Evolutionary conservation across 2,329 filamentous ascomycete genomes (phyloP), one percentile per base, ranked within the genome.

Genomic region (Talaromyces amestolkiae): DNA sequence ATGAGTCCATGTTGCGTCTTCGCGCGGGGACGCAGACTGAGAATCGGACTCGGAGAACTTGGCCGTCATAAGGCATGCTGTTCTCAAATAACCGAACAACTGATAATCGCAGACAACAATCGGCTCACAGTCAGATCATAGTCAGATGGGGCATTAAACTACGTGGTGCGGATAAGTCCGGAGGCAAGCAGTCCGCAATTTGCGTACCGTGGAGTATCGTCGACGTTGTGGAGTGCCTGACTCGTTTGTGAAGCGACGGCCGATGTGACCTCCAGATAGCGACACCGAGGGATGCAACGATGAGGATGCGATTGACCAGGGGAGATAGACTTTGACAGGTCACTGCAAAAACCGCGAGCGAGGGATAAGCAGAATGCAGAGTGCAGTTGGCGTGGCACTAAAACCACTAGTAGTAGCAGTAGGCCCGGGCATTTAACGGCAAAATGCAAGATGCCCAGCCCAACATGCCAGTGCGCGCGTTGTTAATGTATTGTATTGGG

Each of bases 11-110:
- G 63, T 8, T 35, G 63, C 33, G 24, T n/a, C 17, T 11, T 53
- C 49, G 6, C 49, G 3, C 8, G 56, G 22, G 13, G 63, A 35
- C 15, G 54, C 27, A 53, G 54, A 24, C 56, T 41, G n/a, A 59
- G 22, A 27, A 41, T 61, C 59, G 54, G 35, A 45, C 33, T 59
- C 61, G 33, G 58, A 41, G 27, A 19, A 15, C 61, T 62, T 53
- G 45, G 56, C 54, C 65, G 65, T 66, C 65, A 66, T 66, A 56
- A 49, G 39, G 31, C 61, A 66, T 66, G 35, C 56, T 61, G 47
- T 41, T 17, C 15, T 51, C 22, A 3, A 35, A 22, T 37, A 35
- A 22, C 31, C 31, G 27, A 54, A 33, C 33, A 35, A 31, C 13
- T 10, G 27, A 56, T 10, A 54, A 31, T 33, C 27, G n/a, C 53